phyloP scores from a whole-genome alignment of 805 yeast genomes.

The Metschnikowia arizonensis region DNA sequence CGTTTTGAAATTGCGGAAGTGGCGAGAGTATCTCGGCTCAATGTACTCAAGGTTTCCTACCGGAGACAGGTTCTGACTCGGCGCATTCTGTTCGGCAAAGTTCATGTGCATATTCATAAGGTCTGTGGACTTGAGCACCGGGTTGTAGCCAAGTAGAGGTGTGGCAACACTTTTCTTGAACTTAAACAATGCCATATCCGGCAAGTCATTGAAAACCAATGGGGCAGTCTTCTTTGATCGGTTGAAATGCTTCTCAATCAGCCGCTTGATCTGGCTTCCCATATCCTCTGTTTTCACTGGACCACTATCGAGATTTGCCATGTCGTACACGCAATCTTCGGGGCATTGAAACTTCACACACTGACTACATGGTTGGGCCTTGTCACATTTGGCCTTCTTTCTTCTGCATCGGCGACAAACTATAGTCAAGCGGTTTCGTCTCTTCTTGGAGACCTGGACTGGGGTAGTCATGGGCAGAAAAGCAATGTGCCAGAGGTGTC shows the following conservation, averaged over 20 bases:
- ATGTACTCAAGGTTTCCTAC: constrained; percentile 6
- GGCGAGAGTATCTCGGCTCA: constrained; percentile 4
- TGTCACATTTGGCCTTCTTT: constrained; percentile 17
- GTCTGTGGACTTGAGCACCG: constrained; percentile 13
- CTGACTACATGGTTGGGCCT: constrained; percentile 12
- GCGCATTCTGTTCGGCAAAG: neutral
- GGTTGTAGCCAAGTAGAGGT: constrained; percentile 14
- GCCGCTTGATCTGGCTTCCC: neutral
- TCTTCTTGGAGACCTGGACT: constrained; percentile 4
- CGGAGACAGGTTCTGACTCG: neutral
- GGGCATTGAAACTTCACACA: constrained; percentile 14
- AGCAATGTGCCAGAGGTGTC: neutral
- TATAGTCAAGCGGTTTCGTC: constrained; percentile 14
- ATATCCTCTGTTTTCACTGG: neutral
- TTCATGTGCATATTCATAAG: constrained; percentile 17
- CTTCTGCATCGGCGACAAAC: constrained; percentile 18
- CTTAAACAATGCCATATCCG: neutral
- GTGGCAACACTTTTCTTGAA: neutral
- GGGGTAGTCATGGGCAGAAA: constrained; percentile 1
- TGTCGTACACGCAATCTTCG: constrained; percentile 13
- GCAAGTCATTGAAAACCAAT: neutral
- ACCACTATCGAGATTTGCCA: neutral
- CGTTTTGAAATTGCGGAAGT: constrained; percentile 8
- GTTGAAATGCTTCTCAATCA: constrained; percentile 2
- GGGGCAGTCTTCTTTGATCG: neutral